Conservation (phyloP, 2,329 filamentous ascomycete genomes). For the Helicocarpus griseus region DNA sequence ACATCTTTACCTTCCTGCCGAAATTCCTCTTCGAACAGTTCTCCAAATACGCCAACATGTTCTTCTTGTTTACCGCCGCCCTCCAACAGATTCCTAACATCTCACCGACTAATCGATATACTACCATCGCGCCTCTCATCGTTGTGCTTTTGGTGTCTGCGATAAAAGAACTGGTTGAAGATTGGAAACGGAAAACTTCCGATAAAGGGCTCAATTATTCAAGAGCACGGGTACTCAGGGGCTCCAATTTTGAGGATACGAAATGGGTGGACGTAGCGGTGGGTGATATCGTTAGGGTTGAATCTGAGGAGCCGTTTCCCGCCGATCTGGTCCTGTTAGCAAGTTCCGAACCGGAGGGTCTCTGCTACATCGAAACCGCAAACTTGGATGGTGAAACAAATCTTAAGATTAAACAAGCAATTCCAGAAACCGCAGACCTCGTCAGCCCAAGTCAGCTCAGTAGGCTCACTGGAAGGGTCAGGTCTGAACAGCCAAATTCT, state of each 20-base stretch:
- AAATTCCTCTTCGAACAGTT: slow-evolving; percentile 99
- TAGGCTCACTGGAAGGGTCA: slow-evolving; percentile 72
- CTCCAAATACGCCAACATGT: slow-evolving; percentile 97
- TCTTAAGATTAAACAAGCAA: slow-evolving; percentile 94
- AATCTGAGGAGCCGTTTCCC: slow-evolving; percentile 91
- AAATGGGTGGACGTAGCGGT: slow-evolving; percentile 92
- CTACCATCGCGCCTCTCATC: slow-evolving; percentile 86
- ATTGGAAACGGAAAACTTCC: slow-evolving; percentile 78
- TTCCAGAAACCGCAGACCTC: slow-evolving; percentile 81
- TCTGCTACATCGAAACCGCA: slow-evolving; percentile 98
- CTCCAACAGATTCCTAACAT: slow-evolving; percentile 93
- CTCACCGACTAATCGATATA: slow-evolving; percentile 90
- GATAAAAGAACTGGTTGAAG: slow-evolving; percentile 87
- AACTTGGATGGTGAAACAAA: slow-evolving; percentile 98
- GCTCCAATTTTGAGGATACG: slow-evolving; percentile 72
- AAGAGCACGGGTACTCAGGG: slow-evolving; percentile 70
- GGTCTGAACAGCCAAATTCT: slow-evolving; percentile 95
- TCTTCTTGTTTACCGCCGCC: slow-evolving; percentile 95
- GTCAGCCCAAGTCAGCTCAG: slow-evolving; percentile 82
- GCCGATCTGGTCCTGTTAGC: slow-evolving; percentile 87
- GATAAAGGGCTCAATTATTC: slow-evolving; percentile 84
- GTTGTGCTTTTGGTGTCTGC: slow-evolving; percentile 92
- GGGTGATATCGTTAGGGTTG: slow-evolving; percentile 83
- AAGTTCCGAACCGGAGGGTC: slow-evolving; percentile 89
- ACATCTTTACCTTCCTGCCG: slow-evolving; percentile 79